Conservation (phyloP, 495 filamentous ascomycete genomes). For the Penicillium malachiteum region DNA sequence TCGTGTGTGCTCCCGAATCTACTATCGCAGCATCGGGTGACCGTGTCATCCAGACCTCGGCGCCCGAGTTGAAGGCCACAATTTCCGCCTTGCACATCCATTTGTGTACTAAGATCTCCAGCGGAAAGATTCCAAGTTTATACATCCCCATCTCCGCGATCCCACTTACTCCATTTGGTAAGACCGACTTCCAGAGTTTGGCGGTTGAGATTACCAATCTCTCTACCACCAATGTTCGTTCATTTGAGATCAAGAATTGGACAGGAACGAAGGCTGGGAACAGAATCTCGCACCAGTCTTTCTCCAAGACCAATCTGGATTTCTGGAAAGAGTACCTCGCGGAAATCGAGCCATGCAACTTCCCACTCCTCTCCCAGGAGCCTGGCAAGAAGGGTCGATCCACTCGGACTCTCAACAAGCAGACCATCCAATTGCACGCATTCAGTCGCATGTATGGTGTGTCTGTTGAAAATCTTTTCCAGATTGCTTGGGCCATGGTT, state of each 20-base stretch:
- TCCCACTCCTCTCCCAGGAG: slow-evolving; percentile 41
- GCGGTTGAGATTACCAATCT: slow-evolving; percentile 17
- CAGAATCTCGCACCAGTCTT: slow-evolving; percentile 3
- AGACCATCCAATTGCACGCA: slow-evolving; percentile 29
- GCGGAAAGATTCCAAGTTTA: slow-evolving; percentile 58
- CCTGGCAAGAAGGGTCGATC: slow-evolving; percentile 5
- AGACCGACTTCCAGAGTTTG: slow-evolving; percentile 39
- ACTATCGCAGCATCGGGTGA: not conserved
- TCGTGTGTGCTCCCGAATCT: slow-evolving; percentile 20
- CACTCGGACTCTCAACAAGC: slow-evolving; percentile 25
- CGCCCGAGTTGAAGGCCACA: slow-evolving; percentile 16
- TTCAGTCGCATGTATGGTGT: slow-evolving; percentile 34
- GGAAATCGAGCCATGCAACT: slow-evolving; percentile 53
- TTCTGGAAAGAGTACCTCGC: slow-evolving; percentile 55
- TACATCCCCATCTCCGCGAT: slow-evolving; percentile 56
- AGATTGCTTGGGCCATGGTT: slow-evolving; percentile 56
- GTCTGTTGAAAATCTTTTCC: slow-evolving; percentile 35
- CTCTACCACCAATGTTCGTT: slow-evolving; percentile 6
- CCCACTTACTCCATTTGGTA: slow-evolving; percentile 53
- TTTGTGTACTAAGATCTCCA: slow-evolving; percentile 28
- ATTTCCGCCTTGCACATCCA: slow-evolving; percentile 21
- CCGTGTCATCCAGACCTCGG: slow-evolving; percentile 13
- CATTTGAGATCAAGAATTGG: slow-evolving; percentile 21
- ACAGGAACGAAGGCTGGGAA: slow-evolving; percentile 7
- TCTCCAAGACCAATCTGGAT: slow-evolving; percentile 26